A percentile compares a stretch with the other conserved stretches of the same genome.
phyloP scores from a whole-genome alignment of 371 early-diverging fungal genomes.

The Mucor irregularis region DNA sequence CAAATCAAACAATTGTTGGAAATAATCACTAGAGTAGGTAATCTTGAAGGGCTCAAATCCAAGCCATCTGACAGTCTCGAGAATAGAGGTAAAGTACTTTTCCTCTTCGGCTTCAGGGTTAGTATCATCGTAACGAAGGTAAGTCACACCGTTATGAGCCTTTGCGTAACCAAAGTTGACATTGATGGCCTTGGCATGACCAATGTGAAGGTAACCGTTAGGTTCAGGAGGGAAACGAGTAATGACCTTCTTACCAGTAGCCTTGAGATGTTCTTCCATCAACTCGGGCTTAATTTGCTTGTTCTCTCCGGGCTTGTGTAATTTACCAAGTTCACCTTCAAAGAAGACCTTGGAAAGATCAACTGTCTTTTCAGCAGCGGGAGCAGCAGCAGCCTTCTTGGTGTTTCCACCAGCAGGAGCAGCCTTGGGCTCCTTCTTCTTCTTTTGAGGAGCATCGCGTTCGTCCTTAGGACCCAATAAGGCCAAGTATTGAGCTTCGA shows the following conservation, averaged over 20 bases:
- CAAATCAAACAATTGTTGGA: constrained; percentile 91
- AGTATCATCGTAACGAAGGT: constrained; percentile 99
- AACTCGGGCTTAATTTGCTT: constrained; percentile 93
- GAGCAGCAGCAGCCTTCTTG: constrained; percentile 21
- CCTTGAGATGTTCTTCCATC: constrained; percentile 91
- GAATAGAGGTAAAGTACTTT: constrained; percentile 93
- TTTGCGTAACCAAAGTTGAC: constrained; percentile 98
- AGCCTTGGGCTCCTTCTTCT: constrained; percentile 58
- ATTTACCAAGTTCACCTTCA: constrained; percentile 88
- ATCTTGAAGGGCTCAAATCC: constrained; percentile 96
- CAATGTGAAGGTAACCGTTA: constrained; percentile 98
- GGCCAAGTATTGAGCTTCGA: constrained; percentile 84
- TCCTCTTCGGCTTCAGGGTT: constrained; percentile 99
- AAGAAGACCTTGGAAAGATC: constrained; percentile 66
- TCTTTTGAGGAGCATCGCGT: constrained; percentile 80
- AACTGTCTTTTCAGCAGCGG: constrained; percentile 24
- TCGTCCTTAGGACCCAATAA: constrained; percentile 95
- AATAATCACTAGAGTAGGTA: constrained; percentile 98
- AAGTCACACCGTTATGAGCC: constrained; percentile 90
- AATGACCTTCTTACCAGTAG: constrained; percentile 93
- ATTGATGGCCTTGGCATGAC: constrained; percentile 99
- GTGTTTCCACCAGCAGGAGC: not conserved
- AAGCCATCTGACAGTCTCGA: constrained; percentile 97
- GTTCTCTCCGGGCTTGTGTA: constrained; percentile 98
- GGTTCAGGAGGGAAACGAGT: constrained; percentile 99